A percentile compares a stretch with the other conserved stretches of the same genome.
Conservation (phyloP, 2,329 filamentous ascomycete genomes). For the Gyromitra esculenta region DNA sequence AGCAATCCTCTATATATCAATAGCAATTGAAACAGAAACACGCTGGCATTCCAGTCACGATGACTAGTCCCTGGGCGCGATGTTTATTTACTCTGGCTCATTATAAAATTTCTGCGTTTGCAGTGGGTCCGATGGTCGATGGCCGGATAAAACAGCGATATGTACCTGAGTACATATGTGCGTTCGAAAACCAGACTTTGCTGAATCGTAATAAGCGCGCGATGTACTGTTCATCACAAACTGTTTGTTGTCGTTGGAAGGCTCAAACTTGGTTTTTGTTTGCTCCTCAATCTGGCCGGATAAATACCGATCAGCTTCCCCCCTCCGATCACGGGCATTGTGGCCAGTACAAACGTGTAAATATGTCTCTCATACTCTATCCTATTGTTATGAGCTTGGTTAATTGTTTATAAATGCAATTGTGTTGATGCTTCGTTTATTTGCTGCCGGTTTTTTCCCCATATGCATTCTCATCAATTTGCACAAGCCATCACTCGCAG, state of each 20-base stretch:
- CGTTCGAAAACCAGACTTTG: constrained; percentile 12
- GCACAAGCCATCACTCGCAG: constrained; percentile 18
- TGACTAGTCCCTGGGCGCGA: neutral
- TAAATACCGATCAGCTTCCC: constrained; percentile 28
- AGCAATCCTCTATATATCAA: constrained; percentile 19
- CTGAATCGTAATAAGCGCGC: constrained; percentile 8
- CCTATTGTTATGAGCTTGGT: neutral
- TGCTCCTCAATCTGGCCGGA: constrained; percentile 39
- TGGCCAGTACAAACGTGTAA: constrained; percentile 4
- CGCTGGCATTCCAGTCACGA: constrained; percentile 9
- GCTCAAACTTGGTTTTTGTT: constrained; percentile 4
- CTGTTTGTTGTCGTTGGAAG: constrained; percentile 17
- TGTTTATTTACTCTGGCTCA: constrained; percentile 30
- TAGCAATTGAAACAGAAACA: constrained; percentile 24
- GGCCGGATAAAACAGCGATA: constrained; percentile 43
- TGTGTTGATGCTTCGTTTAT: neutral
- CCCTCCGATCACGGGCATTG: constrained; percentile 37
- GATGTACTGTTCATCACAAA: constrained; percentile 21
- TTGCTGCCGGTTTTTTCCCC: neutral
- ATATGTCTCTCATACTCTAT: neutral
- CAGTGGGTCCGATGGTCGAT: constrained; percentile 23
- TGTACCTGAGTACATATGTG: constrained; percentile 43
- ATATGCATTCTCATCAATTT: neutral
- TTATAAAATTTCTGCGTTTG: constrained; percentile 12
- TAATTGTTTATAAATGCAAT: neutral